phyloP scores from a whole-genome alignment of 352 stramenopile genomes.

The Globisporangium viniferum region DNA sequence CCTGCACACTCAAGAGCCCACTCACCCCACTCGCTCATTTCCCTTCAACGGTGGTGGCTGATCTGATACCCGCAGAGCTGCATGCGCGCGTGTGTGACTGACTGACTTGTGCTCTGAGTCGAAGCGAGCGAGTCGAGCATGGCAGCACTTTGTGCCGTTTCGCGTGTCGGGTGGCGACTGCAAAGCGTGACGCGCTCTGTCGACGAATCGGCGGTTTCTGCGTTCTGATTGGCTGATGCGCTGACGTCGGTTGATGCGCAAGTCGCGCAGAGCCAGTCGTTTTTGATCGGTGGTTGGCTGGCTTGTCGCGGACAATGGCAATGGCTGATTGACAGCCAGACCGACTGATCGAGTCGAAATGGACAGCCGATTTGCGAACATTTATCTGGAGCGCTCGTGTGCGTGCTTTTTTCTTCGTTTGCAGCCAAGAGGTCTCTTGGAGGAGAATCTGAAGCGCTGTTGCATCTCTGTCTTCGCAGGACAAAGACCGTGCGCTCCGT shows the following conservation, averaged over 20 bases:
- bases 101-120: background rate
- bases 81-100: background rate
- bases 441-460: background rate
- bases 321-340: background rate
- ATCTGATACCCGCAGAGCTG: background rate
- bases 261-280: slow-evolving; percentile 8
- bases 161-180: background rate
- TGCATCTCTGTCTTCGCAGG: background rate
- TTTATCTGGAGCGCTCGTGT: background rate
- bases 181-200: slow-evolving; percentile 10
- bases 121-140: background rate
- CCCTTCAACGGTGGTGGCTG: background rate
- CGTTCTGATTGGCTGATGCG: background rate
- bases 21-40: background rate
- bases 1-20: background rate
- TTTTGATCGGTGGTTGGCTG: background rate
- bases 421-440: slow-evolving; percentile 10
- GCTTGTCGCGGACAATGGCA: background rate
- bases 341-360: background rate
- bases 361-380: background rate
- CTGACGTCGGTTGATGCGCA: slow-evolving; percentile 2
- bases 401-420: slow-evolving; percentile 4
- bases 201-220: slow-evolving; percentile 3
- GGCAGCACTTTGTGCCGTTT: background rate
- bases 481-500: background rate